These are phyloP conservation scores for Fusarium redolens DNA, from an alignment of 2,329 filamentous ascomycete species.

Conservation along the genomic window DNA sequence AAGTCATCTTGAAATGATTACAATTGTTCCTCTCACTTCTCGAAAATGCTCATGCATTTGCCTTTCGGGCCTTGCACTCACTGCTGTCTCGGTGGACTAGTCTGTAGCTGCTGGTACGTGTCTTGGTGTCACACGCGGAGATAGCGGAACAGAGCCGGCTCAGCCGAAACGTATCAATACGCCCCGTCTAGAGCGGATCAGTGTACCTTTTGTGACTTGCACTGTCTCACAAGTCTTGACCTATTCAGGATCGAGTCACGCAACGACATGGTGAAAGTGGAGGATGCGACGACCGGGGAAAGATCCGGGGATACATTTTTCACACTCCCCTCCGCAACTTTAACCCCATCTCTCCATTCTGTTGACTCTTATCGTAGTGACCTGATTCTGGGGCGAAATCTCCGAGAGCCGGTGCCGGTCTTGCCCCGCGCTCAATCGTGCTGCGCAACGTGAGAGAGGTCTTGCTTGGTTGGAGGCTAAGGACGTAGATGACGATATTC, in stretches of 20 bases:
- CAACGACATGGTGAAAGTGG: background rate
- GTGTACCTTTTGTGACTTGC: background rate
- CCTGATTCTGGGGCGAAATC: background rate
- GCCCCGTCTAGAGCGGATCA: background rate
- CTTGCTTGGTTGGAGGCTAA: background rate
- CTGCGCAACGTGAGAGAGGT: background rate
- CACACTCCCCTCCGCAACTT: background rate
- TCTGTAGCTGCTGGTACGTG: background rate
- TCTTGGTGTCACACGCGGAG: background rate
- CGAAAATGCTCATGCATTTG: background rate
- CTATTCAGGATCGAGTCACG: background rate
- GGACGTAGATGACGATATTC: background rate
- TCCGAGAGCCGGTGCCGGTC: background rate
- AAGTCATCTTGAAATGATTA: background rate
- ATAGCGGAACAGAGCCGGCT: background rate
- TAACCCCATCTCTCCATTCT: background rate
- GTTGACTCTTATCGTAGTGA: background rate
- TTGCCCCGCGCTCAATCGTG: background rate
- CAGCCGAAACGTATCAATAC: background rate
- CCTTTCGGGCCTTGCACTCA: background rate
- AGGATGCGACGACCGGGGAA: background rate
- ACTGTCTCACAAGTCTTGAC: background rate
- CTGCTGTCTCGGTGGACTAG: background rate
- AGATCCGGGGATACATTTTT: background rate
- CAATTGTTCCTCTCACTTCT: background rate